A percentile compares a stretch with the other conserved stretches of the same genome.
phyloP scores from a whole-genome alignment of 2,329 filamentous ascomycete species.

The Metarhizium anisopliae region DNA sequence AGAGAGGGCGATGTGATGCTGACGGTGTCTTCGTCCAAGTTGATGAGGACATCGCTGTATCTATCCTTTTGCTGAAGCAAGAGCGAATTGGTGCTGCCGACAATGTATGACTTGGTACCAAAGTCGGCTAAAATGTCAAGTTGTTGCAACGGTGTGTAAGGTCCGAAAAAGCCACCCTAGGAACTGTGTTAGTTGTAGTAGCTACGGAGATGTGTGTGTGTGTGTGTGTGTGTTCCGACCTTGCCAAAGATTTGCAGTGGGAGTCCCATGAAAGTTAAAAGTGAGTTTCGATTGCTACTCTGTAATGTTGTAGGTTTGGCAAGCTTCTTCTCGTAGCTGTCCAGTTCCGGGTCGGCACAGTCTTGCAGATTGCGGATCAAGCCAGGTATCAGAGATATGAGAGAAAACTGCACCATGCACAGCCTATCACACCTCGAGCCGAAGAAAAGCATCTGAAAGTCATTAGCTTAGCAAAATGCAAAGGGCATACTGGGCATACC shows the following conservation, averaged over 20 bases:
- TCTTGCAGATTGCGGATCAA: constrained; percentile 88
- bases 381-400: constrained; percentile 90
- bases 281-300: constrained; percentile 83
- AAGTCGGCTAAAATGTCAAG: constrained; percentile 88
- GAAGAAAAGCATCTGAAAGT: constrained; percentile 88
- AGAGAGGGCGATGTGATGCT: constrained; percentile 76
- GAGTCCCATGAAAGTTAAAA: constrained; percentile 89
- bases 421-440: constrained; percentile 90
- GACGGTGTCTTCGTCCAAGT: constrained; percentile 82
- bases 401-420: constrained; percentile 97
- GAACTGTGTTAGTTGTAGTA: constrained; percentile 8
- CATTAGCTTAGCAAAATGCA: background rate
- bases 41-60: constrained; percentile 93
- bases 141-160: constrained; percentile 93
- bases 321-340: constrained; percentile 68
- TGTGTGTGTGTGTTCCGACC: constrained; percentile 31
- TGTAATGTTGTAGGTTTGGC: constrained; percentile 74
- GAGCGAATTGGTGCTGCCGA: constrained; percentile 92
- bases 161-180: constrained; percentile 86
- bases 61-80: constrained; percentile 89
- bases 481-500: constrained; percentile 39
- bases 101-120: constrained; percentile 93
- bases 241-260: constrained; percentile 94
- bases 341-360: constrained; percentile 86
- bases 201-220: background rate